phyloP scores from a whole-genome alignment of 768 basidiomycete genomes.

The Suillus hirtellus region DNA sequence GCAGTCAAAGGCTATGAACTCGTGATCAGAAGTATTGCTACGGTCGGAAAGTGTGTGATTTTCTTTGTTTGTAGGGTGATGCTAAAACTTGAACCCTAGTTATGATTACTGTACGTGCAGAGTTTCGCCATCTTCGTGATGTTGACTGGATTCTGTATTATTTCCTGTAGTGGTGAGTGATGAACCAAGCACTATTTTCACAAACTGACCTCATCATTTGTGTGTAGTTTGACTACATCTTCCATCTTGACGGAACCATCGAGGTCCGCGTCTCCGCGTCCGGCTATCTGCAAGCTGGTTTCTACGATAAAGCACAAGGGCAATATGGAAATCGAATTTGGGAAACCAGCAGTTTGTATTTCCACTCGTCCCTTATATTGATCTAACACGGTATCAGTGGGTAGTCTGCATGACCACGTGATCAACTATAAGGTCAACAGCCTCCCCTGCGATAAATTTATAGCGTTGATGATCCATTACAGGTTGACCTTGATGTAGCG shows the following conservation, averaged over 20 bases:
- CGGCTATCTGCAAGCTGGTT: constrained; percentile 67
- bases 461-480: constrained; percentile 12
- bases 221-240: constrained; percentile 61
- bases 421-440: constrained; percentile 56
- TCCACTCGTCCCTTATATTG: neutral
- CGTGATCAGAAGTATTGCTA: constrained; percentile 55
- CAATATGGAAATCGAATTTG: constrained; percentile 57
- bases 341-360: constrained; percentile 50
- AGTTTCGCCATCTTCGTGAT: neutral
- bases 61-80: neutral
- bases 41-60: constrained; percentile 59
- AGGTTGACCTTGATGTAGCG: constrained; percentile 66
- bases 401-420: constrained; percentile 66
- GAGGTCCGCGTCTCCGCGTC: constrained; percentile 70
- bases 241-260: constrained; percentile 65
- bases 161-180: constrained; percentile 31
- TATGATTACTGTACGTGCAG: constrained; percentile 53
- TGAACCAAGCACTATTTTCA: constrained; percentile 5
- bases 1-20: constrained; percentile 62
- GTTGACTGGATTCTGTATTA: neutral
- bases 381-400: constrained; percentile 41
- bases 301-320: constrained; percentile 50
- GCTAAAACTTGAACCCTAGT: constrained; percentile 30
- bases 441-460: neutral
- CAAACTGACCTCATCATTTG: constrained; percentile 9